Base-by-base conservation (phyloP, 2,329 filamentous ascomycete species). In the Nectriaceae sp. region DNA sequence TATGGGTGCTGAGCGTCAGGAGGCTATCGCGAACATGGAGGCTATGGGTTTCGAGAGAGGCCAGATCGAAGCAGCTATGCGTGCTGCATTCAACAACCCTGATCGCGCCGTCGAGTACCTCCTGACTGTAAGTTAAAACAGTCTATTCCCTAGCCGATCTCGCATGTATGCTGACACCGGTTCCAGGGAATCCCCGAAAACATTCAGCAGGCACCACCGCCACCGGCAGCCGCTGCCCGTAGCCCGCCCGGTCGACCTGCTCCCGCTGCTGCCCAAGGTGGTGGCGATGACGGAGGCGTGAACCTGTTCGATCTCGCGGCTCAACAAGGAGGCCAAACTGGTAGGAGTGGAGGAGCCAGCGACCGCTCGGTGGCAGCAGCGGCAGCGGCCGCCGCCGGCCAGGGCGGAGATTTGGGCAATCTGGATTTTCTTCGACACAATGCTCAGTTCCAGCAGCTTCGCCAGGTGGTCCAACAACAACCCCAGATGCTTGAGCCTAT, bases 401-500 rank as follows among this genome's bases (percentile, higher is more conserved):
- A 74, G 29, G 79, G 75, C 38, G 78, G 69, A 42, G 80, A 82
- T 35, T 74, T 89, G 21, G 88, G 87, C 21, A 95, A 92, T 65
- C 83, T 99, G 49, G 93, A 97, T 57, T 97, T 96, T 70, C 78
- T 99, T 47, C 87, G 94, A 65, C 90, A 92, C 71, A 97, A 97
- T 70, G 87, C 92, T 20, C 93, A 97, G 71, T 99, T 99, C 75
- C 94, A 97, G 74, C 94, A 99, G 74, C 83, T 99, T 51, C 88
- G 94, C 55, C 92, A 97, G 73, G 87, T 99, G 19, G 93, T 99
- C 38, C 94, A 99, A 74, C 92, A 97, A 70, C 90, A 97, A 69
- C 94, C 94, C 16, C 89, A 94, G 69, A 99, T 99, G 94, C 86
- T 99, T 19, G 94, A 99, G 76, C 93, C 94, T 5, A 97, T 99